phyloP scores from a whole-genome alignment of 1,139 yeast species.

The Kodamaea anthophila region DNA sequence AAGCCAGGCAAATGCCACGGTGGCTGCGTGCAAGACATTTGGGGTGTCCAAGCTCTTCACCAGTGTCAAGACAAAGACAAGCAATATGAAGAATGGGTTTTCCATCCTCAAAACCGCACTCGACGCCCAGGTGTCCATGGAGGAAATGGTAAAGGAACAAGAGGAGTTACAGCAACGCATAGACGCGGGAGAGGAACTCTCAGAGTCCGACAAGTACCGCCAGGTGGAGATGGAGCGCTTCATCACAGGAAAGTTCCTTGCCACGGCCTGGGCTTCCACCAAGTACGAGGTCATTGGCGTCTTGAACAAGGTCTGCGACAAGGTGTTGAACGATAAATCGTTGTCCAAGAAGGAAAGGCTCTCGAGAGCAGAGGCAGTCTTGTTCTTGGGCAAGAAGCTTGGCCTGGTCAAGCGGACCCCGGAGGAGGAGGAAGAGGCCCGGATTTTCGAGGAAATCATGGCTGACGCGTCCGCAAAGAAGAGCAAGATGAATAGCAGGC shows the following conservation, averaged over 20 bases:
- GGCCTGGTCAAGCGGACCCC: conserved; percentile 50
- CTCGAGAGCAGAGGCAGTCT: conserved; percentile 54
- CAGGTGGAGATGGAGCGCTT: conserved; percentile 59
- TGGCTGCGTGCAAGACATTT: conserved; percentile 33
- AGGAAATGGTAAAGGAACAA: conserved; percentile 42
- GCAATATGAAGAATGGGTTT: conserved; percentile 33
- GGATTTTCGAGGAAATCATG: conserved; percentile 72
- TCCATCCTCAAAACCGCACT: conserved; percentile 37
- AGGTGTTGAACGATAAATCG: conserved; percentile 50
- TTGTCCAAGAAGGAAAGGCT: conserved; percentile 46
- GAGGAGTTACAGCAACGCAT: conserved; percentile 38
- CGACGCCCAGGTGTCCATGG: conserved; percentile 37
- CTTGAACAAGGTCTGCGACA: conserved; percentile 59
- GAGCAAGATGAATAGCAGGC: conserved; percentile 16
- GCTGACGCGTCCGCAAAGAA: conserved; percentile 57
- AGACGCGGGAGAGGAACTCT: conserved; percentile 25
- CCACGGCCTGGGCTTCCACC: conserved; percentile 76
- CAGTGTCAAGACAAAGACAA: conserved; percentile 36
- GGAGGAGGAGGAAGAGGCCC: conserved; percentile 70
- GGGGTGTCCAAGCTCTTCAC: conserved; percentile 51
- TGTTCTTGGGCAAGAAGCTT: conserved; percentile 54
- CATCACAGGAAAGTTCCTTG: conserved; percentile 67
- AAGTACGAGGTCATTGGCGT: conserved; percentile 68
- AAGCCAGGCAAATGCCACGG: conserved; percentile 47
- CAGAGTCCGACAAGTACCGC: conserved; percentile 42